Base-by-base conservation (phyloP, 2,329 filamentous ascomycete genomes). In the Ophiocordyceps camponoti-floridani region DNA sequence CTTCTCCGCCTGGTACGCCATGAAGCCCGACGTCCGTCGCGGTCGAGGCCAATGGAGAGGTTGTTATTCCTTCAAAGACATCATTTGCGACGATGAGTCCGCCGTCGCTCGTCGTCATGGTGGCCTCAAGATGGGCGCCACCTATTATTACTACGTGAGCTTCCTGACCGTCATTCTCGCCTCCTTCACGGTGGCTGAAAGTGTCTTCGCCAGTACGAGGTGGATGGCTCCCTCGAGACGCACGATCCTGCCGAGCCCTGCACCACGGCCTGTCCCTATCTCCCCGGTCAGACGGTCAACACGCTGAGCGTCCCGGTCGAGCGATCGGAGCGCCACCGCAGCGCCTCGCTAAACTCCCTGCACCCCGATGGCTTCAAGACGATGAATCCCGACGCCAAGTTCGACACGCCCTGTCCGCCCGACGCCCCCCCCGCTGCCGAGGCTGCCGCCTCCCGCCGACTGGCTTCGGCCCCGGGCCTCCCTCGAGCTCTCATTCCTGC, bases 141-240 rank as follows among this genome's bases (percentile, higher is more conserved):
- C 82, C 14, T 95, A 95, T 63, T 95, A 89, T 73, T 96, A 94
- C 69, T 95, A 91, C 64, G 86, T 93, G 68, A 64, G 83, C 71
- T 14, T 40, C 37, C 18, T 16, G 37, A 8, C n/a, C 37, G 37
- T 40, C 5, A 18, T 16, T 40, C 18, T 13, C 10, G 14, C 18
- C 4, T 7, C 18, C 11, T 23, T 40, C n/a, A 4, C 4, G 4
- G 5, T 18, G 4, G 10, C 37, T 40, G n/a, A 18, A 13, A 16
- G n/a, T n/a, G n/a, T n/a, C 14, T 16, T 28, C 41, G 14, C n/a
- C 26, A 93, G 84, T 95, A 94, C 62, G 78, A 88, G 58, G 62
- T 95, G 40, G 79, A 95, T 60, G 79, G 81, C 52, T 77, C 81
- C 42, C 69, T 77, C 31, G 88, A 95, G 61, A 77, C 75, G 44